Conservation (phyloP, 2,329 filamentous ascomycete species). For the Alternaria novae-zelandiae region DNA sequence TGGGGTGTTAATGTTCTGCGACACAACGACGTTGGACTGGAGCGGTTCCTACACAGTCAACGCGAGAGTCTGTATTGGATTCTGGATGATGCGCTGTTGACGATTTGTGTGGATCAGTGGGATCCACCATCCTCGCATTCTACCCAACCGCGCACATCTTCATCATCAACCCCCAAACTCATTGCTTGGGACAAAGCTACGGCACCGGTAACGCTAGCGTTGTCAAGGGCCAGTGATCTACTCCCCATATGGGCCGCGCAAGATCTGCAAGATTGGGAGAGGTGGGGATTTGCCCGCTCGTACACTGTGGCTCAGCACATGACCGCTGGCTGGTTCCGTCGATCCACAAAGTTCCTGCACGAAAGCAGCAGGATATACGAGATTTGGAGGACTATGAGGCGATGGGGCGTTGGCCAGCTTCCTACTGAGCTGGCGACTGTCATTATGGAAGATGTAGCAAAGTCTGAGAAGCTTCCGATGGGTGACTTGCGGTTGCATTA, state of each 20-base stretch:
- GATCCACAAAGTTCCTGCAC: constrained; percentile 9
- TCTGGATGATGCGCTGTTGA: constrained; percentile 20
- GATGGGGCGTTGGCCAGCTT: constrained; percentile 10
- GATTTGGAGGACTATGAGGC: constrained; percentile 18
- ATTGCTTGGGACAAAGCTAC: constrained; percentile 10
- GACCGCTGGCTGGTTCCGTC: constrained; percentile 11
- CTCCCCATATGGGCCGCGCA: constrained; percentile 8
- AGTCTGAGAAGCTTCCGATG: constrained; percentile 9
- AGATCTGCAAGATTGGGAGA: constrained; percentile 6
- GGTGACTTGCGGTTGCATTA: constrained; percentile 7
- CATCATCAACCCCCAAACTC: neutral
- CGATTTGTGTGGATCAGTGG: constrained; percentile 19
- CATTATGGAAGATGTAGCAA: constrained; percentile 15
- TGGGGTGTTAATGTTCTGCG: constrained; percentile 14
- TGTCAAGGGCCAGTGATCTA: neutral
- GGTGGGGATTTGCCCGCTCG: neutral
- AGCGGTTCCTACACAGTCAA: constrained; percentile 19
- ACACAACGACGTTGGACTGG: constrained; percentile 5
- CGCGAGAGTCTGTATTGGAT: constrained; percentile 23
- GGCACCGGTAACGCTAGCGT: neutral
- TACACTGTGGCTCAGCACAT: neutral
- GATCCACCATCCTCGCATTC: constrained; percentile 1
- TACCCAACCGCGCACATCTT: neutral
- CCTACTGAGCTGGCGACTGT: constrained; percentile 15
- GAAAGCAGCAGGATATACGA: constrained; percentile 16